Percentiles rank a stretch among this genome's conserved stretches.
Evolutionary conservation across 73 alveolate species (phyloP).

Genomic region (Diophrys appendiculata): DNA sequence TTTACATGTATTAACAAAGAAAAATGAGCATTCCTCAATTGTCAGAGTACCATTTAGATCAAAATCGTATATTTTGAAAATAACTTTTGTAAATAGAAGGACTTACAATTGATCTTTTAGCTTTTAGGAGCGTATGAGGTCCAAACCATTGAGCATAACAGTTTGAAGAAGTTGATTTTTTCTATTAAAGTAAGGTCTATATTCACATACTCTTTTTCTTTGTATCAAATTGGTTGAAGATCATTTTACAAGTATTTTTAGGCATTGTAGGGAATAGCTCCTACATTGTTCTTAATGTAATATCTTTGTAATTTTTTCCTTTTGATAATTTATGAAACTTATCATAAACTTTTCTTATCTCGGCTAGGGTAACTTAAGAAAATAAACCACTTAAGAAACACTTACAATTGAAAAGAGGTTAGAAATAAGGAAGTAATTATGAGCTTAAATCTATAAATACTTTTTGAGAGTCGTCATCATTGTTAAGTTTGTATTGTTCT

Average conservation of each 20-base stretch:
- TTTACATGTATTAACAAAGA: conserved; percentile 27
- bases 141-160: conserved; percentile 26
- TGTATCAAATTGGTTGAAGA: too few relatives aligned
- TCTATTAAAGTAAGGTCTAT: too few relatives aligned
- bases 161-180: conserved; percentile 11
- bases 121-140: conserved; percentile 29
- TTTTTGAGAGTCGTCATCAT: too few relatives aligned
- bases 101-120: conserved; percentile 27
- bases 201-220: too few relatives aligned
- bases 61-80: conserved; percentile 31
- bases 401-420: too few relatives aligned
- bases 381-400: too few relatives aligned
- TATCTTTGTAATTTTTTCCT: not conserved
- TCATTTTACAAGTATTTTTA: not conserved
- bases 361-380: too few relatives aligned
- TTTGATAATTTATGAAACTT: not conserved
- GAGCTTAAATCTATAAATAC: too few relatives aligned
- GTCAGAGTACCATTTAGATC: conserved; percentile 38
- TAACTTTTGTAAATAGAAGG: conserved; percentile 7
- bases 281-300: not conserved
- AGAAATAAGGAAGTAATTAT: too few relatives aligned
- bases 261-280: not conserved
- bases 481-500: too few relatives aligned
- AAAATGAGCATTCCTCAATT: conserved; percentile 23
- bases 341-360: not conserved